phyloP scores from a whole-genome alignment of 768 basidiomycete species.

The Pisolithus marmoratus region DNA sequence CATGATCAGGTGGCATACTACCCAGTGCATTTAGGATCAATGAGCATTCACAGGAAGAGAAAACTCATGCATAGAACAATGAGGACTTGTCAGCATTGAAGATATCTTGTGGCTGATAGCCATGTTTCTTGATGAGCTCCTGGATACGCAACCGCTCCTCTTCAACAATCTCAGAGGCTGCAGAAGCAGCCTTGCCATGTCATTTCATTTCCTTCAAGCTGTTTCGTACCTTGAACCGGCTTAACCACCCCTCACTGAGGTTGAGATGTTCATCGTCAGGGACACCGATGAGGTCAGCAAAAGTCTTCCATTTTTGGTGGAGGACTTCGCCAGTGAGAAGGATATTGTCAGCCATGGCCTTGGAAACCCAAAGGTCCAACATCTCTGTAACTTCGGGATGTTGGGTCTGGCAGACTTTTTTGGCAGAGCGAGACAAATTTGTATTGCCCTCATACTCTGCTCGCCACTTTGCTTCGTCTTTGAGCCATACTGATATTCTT shows the following conservation, averaged over 20 bases:
- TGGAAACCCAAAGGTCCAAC: slow-evolving; percentile 31
- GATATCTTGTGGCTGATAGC: slow-evolving; percentile 25
- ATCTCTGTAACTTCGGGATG: slow-evolving; percentile 30
- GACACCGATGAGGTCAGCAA: slow-evolving; percentile 28
- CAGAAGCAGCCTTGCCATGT: slow-evolving; percentile 33
- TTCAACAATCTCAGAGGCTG: slow-evolving; percentile 15
- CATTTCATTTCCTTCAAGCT: not conserved
- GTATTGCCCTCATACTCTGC: too few relatives aligned
- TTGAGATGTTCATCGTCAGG: slow-evolving; percentile 27
- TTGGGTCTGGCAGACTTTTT: slow-evolving; percentile 16
- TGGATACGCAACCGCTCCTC: slow-evolving; percentile 20
- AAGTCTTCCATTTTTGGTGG: slow-evolving; percentile 26
- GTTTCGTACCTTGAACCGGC: not conserved
- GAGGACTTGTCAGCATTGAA: slow-evolving; percentile 36
- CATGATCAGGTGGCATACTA: slow-evolving; percentile 3
- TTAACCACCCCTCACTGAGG: slow-evolving; percentile 28
- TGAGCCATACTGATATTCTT: too few relatives aligned
- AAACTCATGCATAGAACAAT: slow-evolving; percentile 29
- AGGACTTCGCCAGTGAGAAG: slow-evolving; percentile 31
- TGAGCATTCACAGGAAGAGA: not conserved
- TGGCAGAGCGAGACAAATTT: too few relatives aligned
- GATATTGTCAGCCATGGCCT: slow-evolving; percentile 19
- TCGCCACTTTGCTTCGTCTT: too few relatives aligned
- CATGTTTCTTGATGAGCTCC: slow-evolving; percentile 21
- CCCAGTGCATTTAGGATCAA: not conserved